Evolutionary conservation across 2,329 filamentous ascomycete species (phyloP).

Genomic region (Aspergillus glaucus): DNA sequence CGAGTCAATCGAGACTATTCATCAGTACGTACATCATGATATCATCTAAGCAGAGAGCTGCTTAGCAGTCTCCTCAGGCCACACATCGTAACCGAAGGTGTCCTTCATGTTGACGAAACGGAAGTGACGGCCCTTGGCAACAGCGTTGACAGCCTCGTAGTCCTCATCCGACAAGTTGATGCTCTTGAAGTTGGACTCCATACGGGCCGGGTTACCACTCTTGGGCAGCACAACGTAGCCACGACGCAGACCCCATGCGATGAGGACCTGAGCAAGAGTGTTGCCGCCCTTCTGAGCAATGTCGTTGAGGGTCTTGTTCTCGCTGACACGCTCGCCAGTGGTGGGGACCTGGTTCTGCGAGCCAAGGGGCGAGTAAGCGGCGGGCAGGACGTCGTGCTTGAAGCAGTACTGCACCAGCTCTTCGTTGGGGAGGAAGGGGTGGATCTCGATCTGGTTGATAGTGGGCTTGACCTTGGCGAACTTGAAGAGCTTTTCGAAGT

Average conservation of each 20-base stretch:
- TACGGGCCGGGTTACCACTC: conserved; percentile 60
- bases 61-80: conserved; percentile 51
- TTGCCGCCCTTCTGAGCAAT: conserved; percentile 54
- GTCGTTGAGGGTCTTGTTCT: conserved; percentile 53
- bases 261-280: conserved; percentile 55
- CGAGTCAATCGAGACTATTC: neutral
- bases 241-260: conserved; percentile 60
- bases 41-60: conserved; percentile 23
- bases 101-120: conserved; percentile 80
- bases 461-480: conserved; percentile 38
- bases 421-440: conserved; percentile 44
- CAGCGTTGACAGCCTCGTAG: conserved; percentile 55
- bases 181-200: conserved; percentile 62
- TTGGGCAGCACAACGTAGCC: conserved; percentile 65
- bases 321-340: conserved; percentile 60
- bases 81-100: conserved; percentile 68
- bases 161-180: conserved; percentile 54
- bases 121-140: conserved; percentile 60
- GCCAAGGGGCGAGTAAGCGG: conserved; percentile 45
- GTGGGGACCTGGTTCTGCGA: conserved; percentile 64
- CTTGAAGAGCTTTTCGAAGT: conserved; percentile 42
- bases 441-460: conserved; percentile 43
- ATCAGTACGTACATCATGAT: neutral
- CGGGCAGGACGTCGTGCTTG: conserved; percentile 34
- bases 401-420: conserved; percentile 39